A percentile compares a stretch with the other conserved stretches of the same genome.
phyloP scores from a whole-genome alignment of 225 moss, liverwort and hornwort species.

The Physcomitrellopsis africana region DNA sequence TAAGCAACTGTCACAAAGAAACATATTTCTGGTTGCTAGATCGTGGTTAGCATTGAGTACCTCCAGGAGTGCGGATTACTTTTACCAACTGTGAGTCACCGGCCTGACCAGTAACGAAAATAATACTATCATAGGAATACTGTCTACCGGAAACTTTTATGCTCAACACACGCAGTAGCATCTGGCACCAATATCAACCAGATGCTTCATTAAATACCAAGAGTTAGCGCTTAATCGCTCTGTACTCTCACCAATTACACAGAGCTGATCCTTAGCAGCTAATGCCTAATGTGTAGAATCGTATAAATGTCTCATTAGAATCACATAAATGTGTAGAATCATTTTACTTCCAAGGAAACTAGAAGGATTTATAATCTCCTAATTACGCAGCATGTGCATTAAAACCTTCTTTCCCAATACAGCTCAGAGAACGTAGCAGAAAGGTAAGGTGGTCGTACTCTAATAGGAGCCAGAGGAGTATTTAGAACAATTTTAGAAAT shows the following conservation, averaged over 20 bases:
- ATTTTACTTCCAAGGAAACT: neutral
- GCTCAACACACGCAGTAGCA: conserved; percentile 41
- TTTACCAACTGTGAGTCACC: conserved; percentile 56
- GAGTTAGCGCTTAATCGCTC: neutral
- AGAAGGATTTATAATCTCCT: conserved; percentile 1
- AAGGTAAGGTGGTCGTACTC: conserved; percentile 27
- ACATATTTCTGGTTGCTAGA: neutral
- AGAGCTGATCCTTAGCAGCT: neutral
- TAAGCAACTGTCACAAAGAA: neutral
- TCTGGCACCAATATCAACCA: conserved; percentile 31
- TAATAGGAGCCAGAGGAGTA: conserved; percentile 33
- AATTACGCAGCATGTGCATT: conserved; percentile 13
- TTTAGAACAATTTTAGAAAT: conserved; percentile 41
- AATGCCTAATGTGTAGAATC: conserved; percentile 2
- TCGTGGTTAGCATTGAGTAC: conserved; percentile 28
- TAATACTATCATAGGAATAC: conserved; percentile 22
- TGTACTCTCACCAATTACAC: conserved; percentile 7
- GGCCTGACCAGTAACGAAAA: conserved; percentile 45
- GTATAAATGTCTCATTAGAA: neutral
- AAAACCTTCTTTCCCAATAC: neutral
- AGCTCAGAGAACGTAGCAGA: conserved; percentile 7
- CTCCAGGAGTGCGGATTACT: conserved; percentile 33
- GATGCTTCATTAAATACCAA: neutral
- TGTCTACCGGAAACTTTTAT: conserved; percentile 9
- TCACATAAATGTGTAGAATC: too few species aligned